phyloP scores from a whole-genome alignment of 1,284 basidiomycete species.

The Anthracocystis walkeri region DNA sequence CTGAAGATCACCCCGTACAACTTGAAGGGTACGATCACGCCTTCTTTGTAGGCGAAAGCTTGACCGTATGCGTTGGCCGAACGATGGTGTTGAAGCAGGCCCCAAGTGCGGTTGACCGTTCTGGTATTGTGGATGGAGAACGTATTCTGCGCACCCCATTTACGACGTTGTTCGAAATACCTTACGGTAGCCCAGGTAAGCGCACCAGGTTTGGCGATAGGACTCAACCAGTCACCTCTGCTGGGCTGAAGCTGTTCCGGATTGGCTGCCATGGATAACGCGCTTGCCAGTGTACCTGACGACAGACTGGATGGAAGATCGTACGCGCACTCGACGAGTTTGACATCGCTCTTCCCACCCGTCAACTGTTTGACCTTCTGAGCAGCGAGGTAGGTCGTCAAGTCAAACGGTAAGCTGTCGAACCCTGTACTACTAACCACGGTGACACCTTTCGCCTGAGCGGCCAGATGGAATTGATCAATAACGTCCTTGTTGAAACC shows the following conservation, averaged over 20 bases:
- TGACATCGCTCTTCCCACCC: slow-evolving; percentile 62
- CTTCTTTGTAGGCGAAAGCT: slow-evolving; percentile 83
- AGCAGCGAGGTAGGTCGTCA: slow-evolving; percentile 75
- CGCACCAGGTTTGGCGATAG: slow-evolving; percentile 64
- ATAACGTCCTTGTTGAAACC: slow-evolving; percentile 73
- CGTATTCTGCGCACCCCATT: slow-evolving; percentile 75
- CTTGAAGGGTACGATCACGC: slow-evolving; percentile 72
- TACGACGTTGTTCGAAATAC: slow-evolving; percentile 72
- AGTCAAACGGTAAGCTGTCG: slow-evolving; percentile 76
- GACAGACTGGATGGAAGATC: slow-evolving; percentile 74
- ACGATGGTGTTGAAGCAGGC: slow-evolving; percentile 74
- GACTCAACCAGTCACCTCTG: slow-evolving; percentile 43
- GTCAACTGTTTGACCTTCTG: slow-evolving; percentile 72
- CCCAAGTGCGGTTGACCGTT: slow-evolving; percentile 83
- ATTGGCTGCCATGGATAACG: slow-evolving; percentile 70
- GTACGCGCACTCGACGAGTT: slow-evolving; percentile 69
- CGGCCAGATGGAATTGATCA: slow-evolving; percentile 76
- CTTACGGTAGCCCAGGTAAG: slow-evolving; percentile 2
- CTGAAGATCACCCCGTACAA: slow-evolving; percentile 72
- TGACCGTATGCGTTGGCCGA: slow-evolving; percentile 48
- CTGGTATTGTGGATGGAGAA: slow-evolving; percentile 77
- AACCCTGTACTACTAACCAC: slow-evolving; percentile 80
- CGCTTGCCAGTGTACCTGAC: slow-evolving; percentile 78
- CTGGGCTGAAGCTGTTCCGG: slow-evolving; percentile 26
- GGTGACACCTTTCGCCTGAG: slow-evolving; percentile 76